Conservation (phyloP, 164 flowering plant genomes). For the Dillenia turbinata region DNA sequence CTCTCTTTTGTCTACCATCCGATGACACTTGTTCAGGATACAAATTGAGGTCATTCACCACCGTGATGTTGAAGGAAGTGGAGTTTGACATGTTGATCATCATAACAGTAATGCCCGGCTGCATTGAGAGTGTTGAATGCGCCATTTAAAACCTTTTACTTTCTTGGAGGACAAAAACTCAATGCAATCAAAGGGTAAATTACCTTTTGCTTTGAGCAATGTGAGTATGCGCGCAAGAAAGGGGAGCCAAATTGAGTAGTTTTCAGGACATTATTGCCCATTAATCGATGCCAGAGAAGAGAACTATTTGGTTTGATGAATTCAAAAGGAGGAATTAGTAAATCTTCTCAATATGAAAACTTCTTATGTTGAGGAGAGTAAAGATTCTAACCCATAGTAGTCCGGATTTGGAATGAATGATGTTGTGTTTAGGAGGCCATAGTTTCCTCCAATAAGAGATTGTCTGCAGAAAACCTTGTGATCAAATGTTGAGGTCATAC, state of each 20-base stretch:
- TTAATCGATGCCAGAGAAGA: conserved; percentile 69
- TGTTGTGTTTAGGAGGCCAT: conserved; percentile 64
- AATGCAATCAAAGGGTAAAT: not conserved
- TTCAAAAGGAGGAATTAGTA: not conserved
- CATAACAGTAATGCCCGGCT: conserved; percentile 44
- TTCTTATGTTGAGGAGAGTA: not conserved
- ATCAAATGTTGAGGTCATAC: conserved; percentile 47
- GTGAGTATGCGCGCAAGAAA: conserved; percentile 33
- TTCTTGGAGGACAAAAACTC: not conserved
- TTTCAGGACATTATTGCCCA: conserved; percentile 54
- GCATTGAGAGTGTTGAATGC: conserved; percentile 1
- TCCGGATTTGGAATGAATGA: conserved; percentile 65
- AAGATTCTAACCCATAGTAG: conserved; percentile 44
- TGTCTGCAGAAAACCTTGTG: conserved; percentile 69
- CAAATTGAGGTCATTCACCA: conserved; percentile 27
- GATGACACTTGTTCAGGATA: conserved; percentile 1
- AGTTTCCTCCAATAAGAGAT: conserved; percentile 70
- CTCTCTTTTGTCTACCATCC: conserved; percentile 17
- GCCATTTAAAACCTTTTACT: too few species aligned
- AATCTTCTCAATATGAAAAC: not conserved
- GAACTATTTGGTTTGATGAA: conserved; percentile 31
- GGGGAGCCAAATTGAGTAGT: conserved; percentile 21
- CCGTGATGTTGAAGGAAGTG: conserved; percentile 24
- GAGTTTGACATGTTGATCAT: conserved; percentile 54
- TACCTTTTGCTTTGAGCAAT: conserved; percentile 38